Evolutionary conservation across 768 basidiomycete genomes (phyloP).

Genomic region (Mycena galericulata): DNA sequence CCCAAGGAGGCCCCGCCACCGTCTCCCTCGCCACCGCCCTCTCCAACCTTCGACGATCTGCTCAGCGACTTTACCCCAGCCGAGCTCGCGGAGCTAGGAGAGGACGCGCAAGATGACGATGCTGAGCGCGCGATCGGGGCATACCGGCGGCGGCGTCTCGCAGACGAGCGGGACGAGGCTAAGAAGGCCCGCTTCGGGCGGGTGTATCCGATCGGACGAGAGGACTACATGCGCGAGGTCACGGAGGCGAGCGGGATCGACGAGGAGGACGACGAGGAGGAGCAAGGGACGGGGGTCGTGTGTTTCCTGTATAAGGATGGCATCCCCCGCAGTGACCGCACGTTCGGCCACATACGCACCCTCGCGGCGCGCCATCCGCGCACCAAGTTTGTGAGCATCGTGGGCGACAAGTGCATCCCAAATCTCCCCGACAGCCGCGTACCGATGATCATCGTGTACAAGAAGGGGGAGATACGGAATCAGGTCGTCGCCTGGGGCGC

Average conservation of each 20-base stretch:
- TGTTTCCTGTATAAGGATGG: constrained; percentile 96
- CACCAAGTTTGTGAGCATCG: constrained; percentile 96
- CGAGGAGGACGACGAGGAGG: constrained; percentile 71
- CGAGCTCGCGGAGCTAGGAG: constrained; percentile 76
- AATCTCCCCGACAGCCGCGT: constrained; percentile 92
- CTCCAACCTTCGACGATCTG: constrained; percentile 76
- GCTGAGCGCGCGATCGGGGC: constrained; percentile 78
- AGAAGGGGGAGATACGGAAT: constrained; percentile 89
- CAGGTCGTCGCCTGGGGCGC: constrained; percentile 90
- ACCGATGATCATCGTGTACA: constrained; percentile 94
- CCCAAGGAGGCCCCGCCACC: constrained; percentile 75
- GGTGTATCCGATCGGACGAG: constrained; percentile 89
- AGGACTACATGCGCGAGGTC: constrained; percentile 95
- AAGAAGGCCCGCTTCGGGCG: constrained; percentile 81
- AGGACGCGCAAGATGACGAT: constrained; percentile 83
- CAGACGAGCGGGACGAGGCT: constrained; percentile 68
- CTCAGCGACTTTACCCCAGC: constrained; percentile 71
- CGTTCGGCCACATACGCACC: constrained; percentile 73
- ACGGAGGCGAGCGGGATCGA: constrained; percentile 89
- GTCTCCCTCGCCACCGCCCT: constrained; percentile 85
- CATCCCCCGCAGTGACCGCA: constrained; percentile 82
- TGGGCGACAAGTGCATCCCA: constrained; percentile 95
- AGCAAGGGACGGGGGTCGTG: constrained; percentile 87
- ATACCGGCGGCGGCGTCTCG: constrained; percentile 72
- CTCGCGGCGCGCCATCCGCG: constrained; percentile 89